Conservation (phyloP, 495 filamentous ascomycete genomes). For the Penicillium lividum region DNA sequence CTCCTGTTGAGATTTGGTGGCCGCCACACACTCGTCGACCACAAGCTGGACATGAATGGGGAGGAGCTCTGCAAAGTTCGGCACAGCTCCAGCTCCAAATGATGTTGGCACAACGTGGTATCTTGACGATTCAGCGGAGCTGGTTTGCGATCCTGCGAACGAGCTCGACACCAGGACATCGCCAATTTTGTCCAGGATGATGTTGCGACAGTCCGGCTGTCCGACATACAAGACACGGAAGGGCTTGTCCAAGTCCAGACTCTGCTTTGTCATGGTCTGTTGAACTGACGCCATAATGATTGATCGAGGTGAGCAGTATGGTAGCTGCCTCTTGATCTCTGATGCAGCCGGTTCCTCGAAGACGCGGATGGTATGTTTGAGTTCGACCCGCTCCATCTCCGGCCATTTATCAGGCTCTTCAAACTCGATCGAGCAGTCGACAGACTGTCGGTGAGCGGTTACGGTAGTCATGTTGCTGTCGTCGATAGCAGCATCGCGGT, state of each 20-base stretch:
- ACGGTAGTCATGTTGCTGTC: conserved; percentile 47
- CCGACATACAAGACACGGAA: conserved; percentile 72
- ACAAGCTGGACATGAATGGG: conserved; percentile 75
- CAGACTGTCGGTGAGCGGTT: conserved; percentile 34
- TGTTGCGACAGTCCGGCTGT: conserved; percentile 59
- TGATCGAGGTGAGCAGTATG: conserved; percentile 27
- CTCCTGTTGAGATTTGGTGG: conserved; percentile 39
- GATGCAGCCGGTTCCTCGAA: conserved; percentile 55
- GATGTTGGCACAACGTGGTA: conserved; percentile 77
- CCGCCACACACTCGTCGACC: conserved; percentile 69
- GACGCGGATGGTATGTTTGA: conserved; percentile 63
- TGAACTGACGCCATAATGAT: conserved; percentile 59
- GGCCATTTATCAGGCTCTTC: conserved; percentile 56
- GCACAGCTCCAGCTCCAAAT: conserved; percentile 58
- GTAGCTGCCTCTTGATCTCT: conserved; percentile 44
- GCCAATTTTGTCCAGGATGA: conserved; percentile 74
- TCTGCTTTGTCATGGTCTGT: conserved; percentile 69
- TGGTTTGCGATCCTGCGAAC: conserved; percentile 38
- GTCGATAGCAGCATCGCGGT: conserved; percentile 37
- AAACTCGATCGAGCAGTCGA: conserved; percentile 57
- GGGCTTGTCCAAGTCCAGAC: conserved; percentile 63
- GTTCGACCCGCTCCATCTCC: conserved; percentile 55
- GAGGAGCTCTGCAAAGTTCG: conserved; percentile 67
- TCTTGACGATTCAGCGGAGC: conserved; percentile 56
- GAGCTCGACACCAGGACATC: conserved; percentile 60